phyloP scores from a whole-genome alignment of 2,329 filamentous ascomycete species.

The Penicillium sp. region DNA sequence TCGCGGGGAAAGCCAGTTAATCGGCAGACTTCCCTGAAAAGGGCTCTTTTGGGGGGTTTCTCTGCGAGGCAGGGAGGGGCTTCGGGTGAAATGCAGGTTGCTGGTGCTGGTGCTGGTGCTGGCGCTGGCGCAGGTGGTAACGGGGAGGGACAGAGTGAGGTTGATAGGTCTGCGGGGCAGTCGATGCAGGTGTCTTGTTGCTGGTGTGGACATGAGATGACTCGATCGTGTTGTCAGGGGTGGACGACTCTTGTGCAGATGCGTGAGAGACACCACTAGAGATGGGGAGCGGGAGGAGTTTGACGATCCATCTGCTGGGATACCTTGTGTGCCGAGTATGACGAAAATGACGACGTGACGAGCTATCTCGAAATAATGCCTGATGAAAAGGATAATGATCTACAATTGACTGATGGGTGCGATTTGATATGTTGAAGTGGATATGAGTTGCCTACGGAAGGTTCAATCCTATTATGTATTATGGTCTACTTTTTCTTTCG shows the following conservation, averaged over 20 bases:
- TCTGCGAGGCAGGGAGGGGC: background rate
- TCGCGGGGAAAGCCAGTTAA: conserved; percentile 5
- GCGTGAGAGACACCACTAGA: conserved; percentile 57
- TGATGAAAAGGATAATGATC: no score
- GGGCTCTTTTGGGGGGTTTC: conserved; percentile 2
- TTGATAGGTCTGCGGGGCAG: background rate
- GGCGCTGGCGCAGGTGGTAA: background rate
- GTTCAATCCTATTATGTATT: no score
- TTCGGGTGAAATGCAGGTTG: background rate
- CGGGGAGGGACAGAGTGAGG: background rate
- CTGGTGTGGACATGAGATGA: conserved; percentile 74
- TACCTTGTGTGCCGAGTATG: background rate
- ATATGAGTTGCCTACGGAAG: no score
- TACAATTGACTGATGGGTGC: no score
- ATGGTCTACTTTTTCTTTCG: no score
- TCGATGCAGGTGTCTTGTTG: conserved; percentile 60
- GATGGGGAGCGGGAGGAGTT: background rate
- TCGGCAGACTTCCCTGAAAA: conserved; percentile 6
- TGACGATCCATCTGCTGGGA: background rate
- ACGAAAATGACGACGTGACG: background rate
- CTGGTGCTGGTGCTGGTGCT: background rate
- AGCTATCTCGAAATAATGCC: no score
- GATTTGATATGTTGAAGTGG: no score
- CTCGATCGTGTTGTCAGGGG: conserved; percentile 67
- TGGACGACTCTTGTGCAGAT: conserved; percentile 68